Base-by-base conservation (phyloP, 371 early-diverging fungal species). In the Cokeromyces recurvatus region DNA sequence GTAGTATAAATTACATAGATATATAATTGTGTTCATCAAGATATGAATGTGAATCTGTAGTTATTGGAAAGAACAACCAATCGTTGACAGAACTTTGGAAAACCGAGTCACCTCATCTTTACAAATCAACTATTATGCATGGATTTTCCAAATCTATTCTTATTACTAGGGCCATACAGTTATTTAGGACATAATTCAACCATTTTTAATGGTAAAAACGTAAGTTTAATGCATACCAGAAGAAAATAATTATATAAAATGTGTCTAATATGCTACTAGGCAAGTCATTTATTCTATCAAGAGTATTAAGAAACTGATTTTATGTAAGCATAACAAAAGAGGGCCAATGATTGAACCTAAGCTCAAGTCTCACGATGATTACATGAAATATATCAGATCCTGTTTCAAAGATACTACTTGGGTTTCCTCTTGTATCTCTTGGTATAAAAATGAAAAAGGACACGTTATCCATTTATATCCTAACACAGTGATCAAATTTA, bases 71-170 rank as follows among this genome's bases (percentile, higher is more conserved):
- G 15, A 16, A 48, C 36, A 52, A 49, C 6, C 14, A 41, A 12
- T 38, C 34, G n/a, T 34, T 63, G 2, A 51, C 51, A 5, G 36
- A 51, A 6, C 16, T 49, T 3, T 63, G 54, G 63, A 43, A 52
- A 19, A 43, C 53, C 2, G 36, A 43, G 10, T 14, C 35, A 0
- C 29, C 49, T 9, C 53, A 55, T 22, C 53, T 66, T 3, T 72
- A 68, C 45, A 51, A 54, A 29, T 58, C 62, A 6, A 53, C 53
- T 1, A 57, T 45, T 8, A 37, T 64, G 9, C 43, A 53, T 35
- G 57, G 54, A 6, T 73, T n/a, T 70, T 37, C 73, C 76, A 4
- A 76, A 76, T 44, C 41, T 67, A 2, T 76, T 64, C 34, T 15
- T 59, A 5, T 15, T 68, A 34, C 52, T 71, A 11, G 76, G 76